A percentile compares a stretch with the other conserved stretches of the same genome.
Conservation (phyloP, 345 rosid genomes). For the Nephelium lappaceum region DNA sequence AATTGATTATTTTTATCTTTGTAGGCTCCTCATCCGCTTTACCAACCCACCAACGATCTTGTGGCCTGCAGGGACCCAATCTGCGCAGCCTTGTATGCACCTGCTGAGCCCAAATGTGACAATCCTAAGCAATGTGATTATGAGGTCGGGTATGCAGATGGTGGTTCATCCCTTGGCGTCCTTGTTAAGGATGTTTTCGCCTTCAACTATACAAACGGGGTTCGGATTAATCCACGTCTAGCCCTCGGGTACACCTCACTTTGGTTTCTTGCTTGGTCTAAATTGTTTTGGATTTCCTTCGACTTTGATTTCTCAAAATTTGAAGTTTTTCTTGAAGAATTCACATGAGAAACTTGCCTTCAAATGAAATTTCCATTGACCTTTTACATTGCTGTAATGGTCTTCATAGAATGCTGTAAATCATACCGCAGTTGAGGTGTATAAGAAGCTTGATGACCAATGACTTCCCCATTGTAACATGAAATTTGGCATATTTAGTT, state of each 20-base stretch:
- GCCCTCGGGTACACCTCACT: conserved; percentile 65
- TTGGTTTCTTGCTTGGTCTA: background rate
- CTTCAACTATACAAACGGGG: conserved; percentile 61
- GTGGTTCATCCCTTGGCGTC: conserved; percentile 92
- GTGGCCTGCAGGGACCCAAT: conserved; percentile 73
- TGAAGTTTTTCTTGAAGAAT: background rate
- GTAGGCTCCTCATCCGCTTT: conserved; percentile 93
- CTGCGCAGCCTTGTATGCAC: conserved; percentile 68
- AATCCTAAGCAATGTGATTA: conserved; percentile 80
- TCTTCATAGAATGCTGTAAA: background rate
- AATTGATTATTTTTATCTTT: conserved; percentile 4
- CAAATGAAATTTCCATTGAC: background rate
- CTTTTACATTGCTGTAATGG: background rate
- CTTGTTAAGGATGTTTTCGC: conserved; percentile 76
- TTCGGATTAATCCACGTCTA: conserved; percentile 57
- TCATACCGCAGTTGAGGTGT: background rate
- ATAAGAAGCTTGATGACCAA: background rate
- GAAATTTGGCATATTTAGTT: no score
- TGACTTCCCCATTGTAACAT: background rate
- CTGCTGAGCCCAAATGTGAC: conserved; percentile 54
- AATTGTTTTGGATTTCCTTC: background rate
- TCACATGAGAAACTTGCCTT: background rate
- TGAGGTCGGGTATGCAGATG: conserved; percentile 90
- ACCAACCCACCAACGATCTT: conserved; percentile 67
- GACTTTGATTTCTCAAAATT: background rate